A percentile compares a stretch with the other conserved stretches of the same genome.
Evolutionary conservation across 805 yeast genomes (phyloP).

Genomic region (Clavispora asparagi): DNA sequence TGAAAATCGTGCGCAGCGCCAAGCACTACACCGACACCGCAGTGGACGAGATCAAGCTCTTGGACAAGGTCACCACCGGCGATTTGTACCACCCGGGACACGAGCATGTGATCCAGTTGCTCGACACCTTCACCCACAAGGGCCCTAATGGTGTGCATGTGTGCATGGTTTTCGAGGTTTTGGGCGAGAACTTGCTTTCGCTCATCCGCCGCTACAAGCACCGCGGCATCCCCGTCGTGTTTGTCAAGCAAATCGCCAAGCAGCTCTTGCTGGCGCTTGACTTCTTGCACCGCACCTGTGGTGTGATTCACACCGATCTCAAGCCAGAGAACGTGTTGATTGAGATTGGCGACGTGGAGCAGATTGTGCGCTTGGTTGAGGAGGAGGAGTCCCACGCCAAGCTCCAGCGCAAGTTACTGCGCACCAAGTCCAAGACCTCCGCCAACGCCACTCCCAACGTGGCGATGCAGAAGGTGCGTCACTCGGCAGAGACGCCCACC

Average conservation of each 20-base stretch:
- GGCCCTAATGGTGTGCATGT: slow-evolving; percentile 65
- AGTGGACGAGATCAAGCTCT: slow-evolving; percentile 58
- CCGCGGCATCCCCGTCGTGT: slow-evolving; percentile 40
- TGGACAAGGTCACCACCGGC: slow-evolving; percentile 59
- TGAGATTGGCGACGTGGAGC: slow-evolving; percentile 77
- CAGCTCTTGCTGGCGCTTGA: slow-evolving; percentile 54
- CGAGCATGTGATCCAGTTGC: slow-evolving; percentile 45
- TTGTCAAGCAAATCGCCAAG: slow-evolving; percentile 52
- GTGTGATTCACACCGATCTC: slow-evolving; percentile 39
- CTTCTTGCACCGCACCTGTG: slow-evolving; percentile 55
- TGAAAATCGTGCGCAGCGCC: slow-evolving; percentile 56
- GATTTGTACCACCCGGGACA: slow-evolving; percentile 39
- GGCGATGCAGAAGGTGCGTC: background rate
- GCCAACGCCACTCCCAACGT: slow-evolving; percentile 6
- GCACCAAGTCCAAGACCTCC: slow-evolving; percentile 8
- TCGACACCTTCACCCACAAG: slow-evolving; percentile 49
- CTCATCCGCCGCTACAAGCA: slow-evolving; percentile 44
- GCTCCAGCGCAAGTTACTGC: slow-evolving; percentile 21
- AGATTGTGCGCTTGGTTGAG: slow-evolving; percentile 64
- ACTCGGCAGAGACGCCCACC: slow-evolving; percentile 8
- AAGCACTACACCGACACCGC: slow-evolving; percentile 58
- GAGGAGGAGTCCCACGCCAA: slow-evolving; percentile 48
- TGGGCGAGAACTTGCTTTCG: slow-evolving; percentile 56
- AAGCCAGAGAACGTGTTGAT: slow-evolving; percentile 26
- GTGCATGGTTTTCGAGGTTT: slow-evolving; percentile 62